Evolutionary conservation across 768 basidiomycete genomes (phyloP).

Genomic region (Mycena maculata): DNA sequence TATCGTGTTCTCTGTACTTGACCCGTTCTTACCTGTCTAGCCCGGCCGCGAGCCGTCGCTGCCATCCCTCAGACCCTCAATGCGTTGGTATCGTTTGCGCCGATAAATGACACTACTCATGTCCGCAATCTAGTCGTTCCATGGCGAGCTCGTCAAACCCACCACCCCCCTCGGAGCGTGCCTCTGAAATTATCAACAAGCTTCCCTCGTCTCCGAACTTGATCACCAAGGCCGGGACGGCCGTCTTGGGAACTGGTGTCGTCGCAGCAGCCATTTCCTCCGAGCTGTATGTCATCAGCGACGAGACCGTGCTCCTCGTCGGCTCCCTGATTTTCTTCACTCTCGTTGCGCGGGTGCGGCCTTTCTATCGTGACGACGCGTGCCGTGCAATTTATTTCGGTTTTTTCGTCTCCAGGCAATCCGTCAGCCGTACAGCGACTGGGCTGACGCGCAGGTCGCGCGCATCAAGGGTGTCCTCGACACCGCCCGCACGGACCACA

Average conservation of each 20-base stretch:
- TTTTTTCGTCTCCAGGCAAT: slow-evolving; percentile 61
- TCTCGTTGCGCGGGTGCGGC: slow-evolving; percentile 81
- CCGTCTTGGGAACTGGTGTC: slow-evolving; percentile 90
- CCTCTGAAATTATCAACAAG: slow-evolving; percentile 89
- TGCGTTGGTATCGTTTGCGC: slow-evolving; percentile 52
- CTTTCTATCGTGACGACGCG: slow-evolving; percentile 2
- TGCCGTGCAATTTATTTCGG: slow-evolving; percentile 24
- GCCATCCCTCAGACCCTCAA: slow-evolving; percentile 58
- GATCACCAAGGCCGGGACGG: slow-evolving; percentile 94
- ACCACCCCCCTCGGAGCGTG: slow-evolving; percentile 86
- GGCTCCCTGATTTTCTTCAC: slow-evolving; percentile 87
- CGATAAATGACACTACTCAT: slow-evolving; percentile 27
- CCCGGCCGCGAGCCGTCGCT: slow-evolving; percentile 66
- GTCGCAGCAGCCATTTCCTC: slow-evolving; percentile 94
- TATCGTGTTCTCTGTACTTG: neutral
- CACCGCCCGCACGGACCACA: slow-evolving; percentile 87
- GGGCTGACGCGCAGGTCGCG: slow-evolving; percentile 91
- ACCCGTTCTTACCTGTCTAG: slow-evolving; percentile 44
- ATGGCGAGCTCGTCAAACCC: slow-evolving; percentile 71
- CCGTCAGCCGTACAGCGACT: slow-evolving; percentile 89
- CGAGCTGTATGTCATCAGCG: slow-evolving; percentile 97
- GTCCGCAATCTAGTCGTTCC: slow-evolving; percentile 61
- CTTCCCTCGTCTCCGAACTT: slow-evolving; percentile 86
- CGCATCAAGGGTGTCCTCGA: slow-evolving; percentile 87
- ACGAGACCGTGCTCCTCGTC: slow-evolving; percentile 90